These are phyloP conservation scores for Colletotrichum musicola DNA, from an alignment of 2,329 filamentous ascomycete species.

Conservation along the genomic window DNA sequence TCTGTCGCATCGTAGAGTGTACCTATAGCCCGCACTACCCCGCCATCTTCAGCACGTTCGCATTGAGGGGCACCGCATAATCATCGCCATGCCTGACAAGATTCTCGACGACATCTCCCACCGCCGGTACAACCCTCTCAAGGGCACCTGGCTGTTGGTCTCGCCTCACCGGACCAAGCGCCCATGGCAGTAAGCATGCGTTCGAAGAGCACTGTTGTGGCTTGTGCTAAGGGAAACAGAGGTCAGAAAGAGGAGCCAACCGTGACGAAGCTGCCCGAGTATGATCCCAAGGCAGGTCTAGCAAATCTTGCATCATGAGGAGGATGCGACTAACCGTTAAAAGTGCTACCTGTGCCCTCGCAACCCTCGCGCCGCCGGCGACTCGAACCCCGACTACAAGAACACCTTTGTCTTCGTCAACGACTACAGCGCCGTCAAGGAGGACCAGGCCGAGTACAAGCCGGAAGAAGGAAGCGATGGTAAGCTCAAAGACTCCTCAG, in stretches of 20 bases:
- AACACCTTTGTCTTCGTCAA: constrained; percentile 96
- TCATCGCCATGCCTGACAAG: constrained; percentile 73
- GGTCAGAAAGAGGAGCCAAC: constrained; percentile 81
- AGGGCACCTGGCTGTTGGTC: constrained; percentile 91
- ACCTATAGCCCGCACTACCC: constrained; percentile 21
- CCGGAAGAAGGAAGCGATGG: constrained; percentile 55
- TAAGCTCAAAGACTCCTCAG: not conserved
- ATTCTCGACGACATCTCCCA: constrained; percentile 97
- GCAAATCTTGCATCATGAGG: not conserved
- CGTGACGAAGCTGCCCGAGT: constrained; percentile 78
- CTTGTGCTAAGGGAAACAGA: constrained; percentile 56
- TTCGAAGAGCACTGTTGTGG: not conserved
- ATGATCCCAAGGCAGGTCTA: constrained; percentile 77
- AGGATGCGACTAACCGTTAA: not conserved
- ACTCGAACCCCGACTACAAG: constrained; percentile 86
- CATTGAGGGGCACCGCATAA: not conserved
- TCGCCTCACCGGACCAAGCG: constrained; percentile 97
- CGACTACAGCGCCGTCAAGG: constrained; percentile 97
- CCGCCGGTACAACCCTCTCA: constrained; percentile 90
- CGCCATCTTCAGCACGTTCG: constrained; percentile 18
- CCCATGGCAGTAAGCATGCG: constrained; percentile 88
- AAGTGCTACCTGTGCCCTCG: constrained; percentile 95
- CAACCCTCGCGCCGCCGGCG: constrained; percentile 89
- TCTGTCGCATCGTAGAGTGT: too few species aligned
- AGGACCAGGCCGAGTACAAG: constrained; percentile 85